Conservation (phyloP, 495 filamentous ascomycete genomes). For the Talaromyces thailandensis region DNA sequence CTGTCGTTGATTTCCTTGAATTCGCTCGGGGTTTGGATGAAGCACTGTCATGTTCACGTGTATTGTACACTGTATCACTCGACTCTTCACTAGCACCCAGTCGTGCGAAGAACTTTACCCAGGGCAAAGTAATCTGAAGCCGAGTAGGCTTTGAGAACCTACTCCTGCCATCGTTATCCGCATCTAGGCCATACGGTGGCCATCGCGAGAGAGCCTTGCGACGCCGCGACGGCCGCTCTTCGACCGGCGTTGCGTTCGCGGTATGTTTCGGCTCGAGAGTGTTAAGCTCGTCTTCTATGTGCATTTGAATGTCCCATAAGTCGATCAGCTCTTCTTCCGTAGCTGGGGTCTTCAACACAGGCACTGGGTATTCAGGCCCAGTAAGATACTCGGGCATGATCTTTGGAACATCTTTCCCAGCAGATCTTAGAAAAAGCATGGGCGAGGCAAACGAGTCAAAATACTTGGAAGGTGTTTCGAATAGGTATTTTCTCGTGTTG, state of each 20-base stretch:
- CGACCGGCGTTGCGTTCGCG: not conserved
- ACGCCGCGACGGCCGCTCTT: constrained; percentile 14
- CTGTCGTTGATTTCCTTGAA: not conserved
- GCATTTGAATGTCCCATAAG: constrained; percentile 7
- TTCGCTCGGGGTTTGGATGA: not conserved
- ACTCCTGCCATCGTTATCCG: constrained; percentile 15
- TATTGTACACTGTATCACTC: not conserved
- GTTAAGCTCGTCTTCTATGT: not conserved
- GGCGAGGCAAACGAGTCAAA: constrained; percentile 55
- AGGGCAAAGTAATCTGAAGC: constrained; percentile 25
- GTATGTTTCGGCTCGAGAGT: not conserved
- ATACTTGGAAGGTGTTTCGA: constrained; percentile 36
- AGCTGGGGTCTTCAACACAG: constrained; percentile 14
- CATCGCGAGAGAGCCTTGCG: constrained; percentile 30
- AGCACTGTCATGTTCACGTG: not conserved
- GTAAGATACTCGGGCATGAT: constrained; percentile 24
- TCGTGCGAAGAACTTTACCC: constrained; percentile 18
- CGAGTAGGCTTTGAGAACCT: constrained; percentile 14
- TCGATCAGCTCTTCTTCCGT: constrained; percentile 2
- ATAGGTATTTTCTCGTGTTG: constrained; percentile 30
- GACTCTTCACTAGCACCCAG: not conserved
- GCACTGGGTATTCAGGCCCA: constrained; percentile 27
- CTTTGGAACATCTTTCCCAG: constrained; percentile 30
- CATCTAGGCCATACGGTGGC: constrained; percentile 33
- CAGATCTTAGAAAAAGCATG: constrained; percentile 46